Evolutionary conservation across 805 yeast genomes (phyloP).

Genomic region (Pichia sporocuriosa): DNA sequence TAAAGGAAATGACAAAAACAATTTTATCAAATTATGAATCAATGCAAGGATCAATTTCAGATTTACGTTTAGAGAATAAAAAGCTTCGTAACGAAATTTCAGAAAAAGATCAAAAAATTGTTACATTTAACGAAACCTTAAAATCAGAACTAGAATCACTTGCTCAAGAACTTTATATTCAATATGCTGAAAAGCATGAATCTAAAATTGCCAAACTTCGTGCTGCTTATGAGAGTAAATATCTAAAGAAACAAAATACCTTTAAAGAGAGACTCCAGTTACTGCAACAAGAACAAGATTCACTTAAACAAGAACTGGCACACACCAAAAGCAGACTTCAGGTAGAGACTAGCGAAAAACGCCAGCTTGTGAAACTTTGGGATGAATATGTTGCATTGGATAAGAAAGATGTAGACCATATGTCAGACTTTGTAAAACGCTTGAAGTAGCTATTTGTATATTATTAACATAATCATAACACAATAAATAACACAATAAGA

Average conservation of each 20-base stretch:
- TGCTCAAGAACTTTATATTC: conserved; percentile 64
- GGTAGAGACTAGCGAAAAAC: conserved; percentile 51
- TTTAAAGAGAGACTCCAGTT: conserved; percentile 18
- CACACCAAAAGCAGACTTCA: conserved; percentile 41
- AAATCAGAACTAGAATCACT: conserved; percentile 52
- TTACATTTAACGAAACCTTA: conserved; percentile 39
- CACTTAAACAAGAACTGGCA: conserved; percentile 45
- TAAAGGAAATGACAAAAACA: conserved; percentile 1
- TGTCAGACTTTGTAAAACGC: conserved; percentile 9
- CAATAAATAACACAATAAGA: background rate
- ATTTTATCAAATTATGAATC: background rate
- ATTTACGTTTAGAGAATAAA: background rate
- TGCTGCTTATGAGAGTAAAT: conserved; percentile 50
- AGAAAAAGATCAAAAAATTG: conserved; percentile 21
- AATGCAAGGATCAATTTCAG: background rate
- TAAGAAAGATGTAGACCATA: conserved; percentile 13
- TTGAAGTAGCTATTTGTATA: conserved; percentile 4
- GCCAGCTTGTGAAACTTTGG: conserved; percentile 45
- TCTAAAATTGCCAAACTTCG: conserved; percentile 58
- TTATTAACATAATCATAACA: background rate
- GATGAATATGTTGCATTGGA: conserved; percentile 27
- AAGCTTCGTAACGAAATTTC: background rate
- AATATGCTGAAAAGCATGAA: conserved; percentile 72
- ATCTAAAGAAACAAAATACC: conserved; percentile 36
- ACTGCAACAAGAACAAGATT: conserved; percentile 14